Evolutionary conservation across 805 yeast species (phyloP), one percentile per base, ranked within the genome.

Genomic region (Naumovozyma baii): DNA sequence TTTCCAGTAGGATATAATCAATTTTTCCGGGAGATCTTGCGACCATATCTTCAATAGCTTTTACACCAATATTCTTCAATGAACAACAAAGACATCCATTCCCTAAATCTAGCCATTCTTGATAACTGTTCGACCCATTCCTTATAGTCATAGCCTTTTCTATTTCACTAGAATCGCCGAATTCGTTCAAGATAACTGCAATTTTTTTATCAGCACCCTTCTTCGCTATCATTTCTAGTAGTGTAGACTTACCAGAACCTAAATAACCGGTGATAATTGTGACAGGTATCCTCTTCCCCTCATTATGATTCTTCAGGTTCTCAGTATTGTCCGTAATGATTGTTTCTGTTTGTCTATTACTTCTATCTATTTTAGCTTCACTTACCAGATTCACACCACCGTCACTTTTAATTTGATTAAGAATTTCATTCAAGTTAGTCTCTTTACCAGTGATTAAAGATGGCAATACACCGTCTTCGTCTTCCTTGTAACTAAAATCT

Each of bases 81-180:
- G 97, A 84, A 55, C 98, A 92, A 57, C 98, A 92, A 31, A 92
- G 68, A 60, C 98, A 92, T 1, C 98, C 98, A 55, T 92, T 92
- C 1, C 96, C 97, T 26, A 92, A 66, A 57, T 92, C 98, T 2
- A 92, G 68, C 98, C 98, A 92, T 54, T 92, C 96, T 51, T 87
- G 84, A 38, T 83, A 80, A 2, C 77, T 65, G 3, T 69, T 64
- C 25, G 71, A 74, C 2, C 59, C 59, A 19, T 55, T 51, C 40
- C 70, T 66, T 8, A 90, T 78, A 0, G 94, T 82, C 41, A 92
- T 70, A 1, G 94, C 74, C 56, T 83, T 83, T 58, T 92, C 98
- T 45, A 92, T 87, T 36, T 80, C 94, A 15, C 86, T 73, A 0
- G 96, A 79, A 59, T 85, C 94, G 12, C 95, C 95, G 67, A 85